Evolutionary conservation across 176 grass and related monocot species (phyloP).

Genomic region (Triticum urartu): DNA sequence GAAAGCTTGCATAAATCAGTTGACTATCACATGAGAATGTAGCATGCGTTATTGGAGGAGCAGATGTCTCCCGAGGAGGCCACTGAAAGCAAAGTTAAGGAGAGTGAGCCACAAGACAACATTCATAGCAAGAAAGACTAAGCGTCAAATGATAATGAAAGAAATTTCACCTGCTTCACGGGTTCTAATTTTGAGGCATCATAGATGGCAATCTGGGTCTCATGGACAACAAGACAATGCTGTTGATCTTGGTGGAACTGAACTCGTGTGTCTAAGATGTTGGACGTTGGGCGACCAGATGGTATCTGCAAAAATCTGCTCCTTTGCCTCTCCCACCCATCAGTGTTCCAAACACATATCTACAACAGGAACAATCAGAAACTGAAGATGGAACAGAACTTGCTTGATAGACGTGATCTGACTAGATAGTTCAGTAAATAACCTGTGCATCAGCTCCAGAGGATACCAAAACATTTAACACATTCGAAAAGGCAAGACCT

Average conservation of each 20-base stretch:
- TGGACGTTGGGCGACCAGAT: slow-evolving; percentile 59
- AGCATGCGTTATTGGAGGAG: slow-evolving; percentile 83
- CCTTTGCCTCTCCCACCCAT: slow-evolving; percentile 94
- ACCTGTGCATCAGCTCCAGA: slow-evolving; percentile 99
- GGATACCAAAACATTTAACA: slow-evolving; percentile 83
- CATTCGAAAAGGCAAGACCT: slow-evolving; percentile 95
- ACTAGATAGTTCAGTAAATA: slow-evolving; percentile 34
- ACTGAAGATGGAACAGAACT: slow-evolving; percentile 9
- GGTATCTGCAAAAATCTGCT: slow-evolving; percentile 78
- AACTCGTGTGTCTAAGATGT: slow-evolving; percentile 83
- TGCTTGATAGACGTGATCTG: not conserved
- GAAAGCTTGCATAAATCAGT: slow-evolving; percentile 88
- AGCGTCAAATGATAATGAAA: not conserved
- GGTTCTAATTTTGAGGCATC: slow-evolving; percentile 89
- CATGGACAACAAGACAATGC: slow-evolving; percentile 96
- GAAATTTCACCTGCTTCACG: slow-evolving; percentile 57
- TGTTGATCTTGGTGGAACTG: slow-evolving; percentile 98
- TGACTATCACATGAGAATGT: slow-evolving; percentile 98
- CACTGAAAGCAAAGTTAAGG: slow-evolving; percentile 54
- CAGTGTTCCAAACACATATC: slow-evolving; percentile 93
- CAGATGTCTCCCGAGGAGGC: slow-evolving; percentile 75
- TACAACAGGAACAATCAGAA: slow-evolving; percentile 35
- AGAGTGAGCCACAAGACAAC: slow-evolving; percentile 30
- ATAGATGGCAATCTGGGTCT: slow-evolving; percentile 92
- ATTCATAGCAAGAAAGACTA: not conserved